Conservation (phyloP, 148 eudicot genomes). For the Fagopyrum homotropicum region DNA sequence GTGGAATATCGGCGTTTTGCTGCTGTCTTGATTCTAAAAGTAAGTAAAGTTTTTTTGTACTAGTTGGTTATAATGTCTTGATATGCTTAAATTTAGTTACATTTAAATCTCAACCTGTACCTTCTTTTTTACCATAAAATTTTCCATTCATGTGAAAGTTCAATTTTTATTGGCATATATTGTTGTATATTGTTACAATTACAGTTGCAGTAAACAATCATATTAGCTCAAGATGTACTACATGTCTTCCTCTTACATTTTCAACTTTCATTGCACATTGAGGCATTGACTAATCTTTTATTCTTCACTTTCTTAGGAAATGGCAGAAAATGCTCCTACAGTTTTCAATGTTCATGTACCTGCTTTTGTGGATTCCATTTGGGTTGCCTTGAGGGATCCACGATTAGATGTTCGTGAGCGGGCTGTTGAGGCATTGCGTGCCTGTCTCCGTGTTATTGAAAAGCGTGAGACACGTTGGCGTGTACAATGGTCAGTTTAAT, state of each 20-base stretch:
- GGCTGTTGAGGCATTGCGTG: conserved; percentile 98
- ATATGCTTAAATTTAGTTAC: background rate
- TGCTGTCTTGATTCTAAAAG: conserved; percentile 88
- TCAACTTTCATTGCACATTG: background rate
- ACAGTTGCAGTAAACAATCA: background rate
- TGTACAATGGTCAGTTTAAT: conserved; percentile 70
- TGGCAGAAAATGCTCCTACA: conserved; percentile 99
- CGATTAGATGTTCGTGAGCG: conserved; percentile 75
- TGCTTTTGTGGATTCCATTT: conserved; percentile 89
- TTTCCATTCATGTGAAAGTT: background rate
- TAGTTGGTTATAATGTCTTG: background rate
- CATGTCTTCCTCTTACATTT: background rate
- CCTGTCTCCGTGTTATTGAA: conserved; percentile 95
- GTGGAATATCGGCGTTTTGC: conserved; percentile 93
- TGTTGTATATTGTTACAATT: background rate
- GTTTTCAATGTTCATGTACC: conserved; percentile 92
- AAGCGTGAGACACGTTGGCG: conserved; percentile 99
- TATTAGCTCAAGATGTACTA: background rate
- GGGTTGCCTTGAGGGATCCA: conserved; percentile 92
- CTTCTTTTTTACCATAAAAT: background rate
- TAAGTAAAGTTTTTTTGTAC: conserved; percentile 28
- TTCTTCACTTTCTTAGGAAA: conserved; percentile 52
- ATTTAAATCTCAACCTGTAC: background rate
- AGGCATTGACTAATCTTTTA: background rate
- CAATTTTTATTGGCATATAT: background rate